These are phyloP conservation scores for Fraxinus floribunda DNA, from an alignment of 305 asterid species.

Conservation along the genomic window DNA sequence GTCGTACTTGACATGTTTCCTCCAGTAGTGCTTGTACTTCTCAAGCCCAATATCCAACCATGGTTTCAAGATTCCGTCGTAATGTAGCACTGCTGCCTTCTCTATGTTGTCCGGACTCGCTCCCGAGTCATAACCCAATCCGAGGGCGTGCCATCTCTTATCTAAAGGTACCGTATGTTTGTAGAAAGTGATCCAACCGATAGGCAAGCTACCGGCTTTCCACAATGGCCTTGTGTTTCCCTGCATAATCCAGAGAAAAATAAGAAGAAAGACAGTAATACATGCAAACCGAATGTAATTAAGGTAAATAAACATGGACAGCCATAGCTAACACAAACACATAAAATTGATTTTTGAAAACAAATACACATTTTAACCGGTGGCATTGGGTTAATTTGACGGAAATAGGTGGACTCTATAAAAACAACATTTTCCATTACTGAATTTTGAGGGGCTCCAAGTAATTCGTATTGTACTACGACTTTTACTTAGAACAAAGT, in stretches of 20 bases:
- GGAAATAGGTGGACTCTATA: not conserved
- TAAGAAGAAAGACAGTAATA: slow-evolving; percentile 17
- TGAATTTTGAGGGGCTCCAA: not conserved
- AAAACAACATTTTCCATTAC: not conserved
- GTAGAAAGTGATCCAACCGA: slow-evolving; percentile 86
- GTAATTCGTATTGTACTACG: not conserved
- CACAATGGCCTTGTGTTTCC: slow-evolving; percentile 52
- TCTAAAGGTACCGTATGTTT: slow-evolving; percentile 51
- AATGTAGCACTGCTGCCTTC: slow-evolving; percentile 75
- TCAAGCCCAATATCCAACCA: slow-evolving; percentile 87
- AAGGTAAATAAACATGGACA: not conserved
- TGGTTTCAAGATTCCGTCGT: slow-evolving; percentile 79
- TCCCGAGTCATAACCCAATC: slow-evolving; percentile 69
- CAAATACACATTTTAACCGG: not conserved
- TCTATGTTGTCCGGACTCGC: slow-evolving; percentile 49
- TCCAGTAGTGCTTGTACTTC: slow-evolving; percentile 64
- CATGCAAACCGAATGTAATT: not conserved
- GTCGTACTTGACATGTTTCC: slow-evolving; percentile 58
- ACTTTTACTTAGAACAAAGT: not conserved
- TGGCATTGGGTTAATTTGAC: not conserved
- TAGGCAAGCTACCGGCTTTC: slow-evolving; percentile 82
- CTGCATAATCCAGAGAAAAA: slow-evolving; percentile 39
- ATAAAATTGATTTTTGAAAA: not conserved
- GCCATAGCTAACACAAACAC: not conserved
- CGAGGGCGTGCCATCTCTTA: slow-evolving; percentile 72